Evolutionary conservation across 495 filamentous ascomycete species (phyloP).

Genomic region (Penicillium cataractarum): DNA sequence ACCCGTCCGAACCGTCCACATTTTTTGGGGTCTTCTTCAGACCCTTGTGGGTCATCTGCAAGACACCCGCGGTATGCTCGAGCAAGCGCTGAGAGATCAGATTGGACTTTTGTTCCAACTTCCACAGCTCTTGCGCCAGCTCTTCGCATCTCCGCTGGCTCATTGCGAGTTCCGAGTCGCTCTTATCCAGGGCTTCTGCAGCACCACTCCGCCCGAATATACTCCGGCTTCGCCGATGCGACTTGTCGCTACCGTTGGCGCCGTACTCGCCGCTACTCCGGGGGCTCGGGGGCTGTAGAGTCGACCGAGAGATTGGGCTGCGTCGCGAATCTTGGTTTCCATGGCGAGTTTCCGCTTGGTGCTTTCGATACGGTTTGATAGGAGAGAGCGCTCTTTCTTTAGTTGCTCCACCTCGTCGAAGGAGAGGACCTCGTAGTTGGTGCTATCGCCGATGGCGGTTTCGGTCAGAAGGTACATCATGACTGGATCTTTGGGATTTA

Average conservation of each 20-base stretch:
- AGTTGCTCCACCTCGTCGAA: constrained; percentile 87
- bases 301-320: constrained; percentile 79
- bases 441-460: constrained; percentile 87
- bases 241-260: constrained; percentile 30
- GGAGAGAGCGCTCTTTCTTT: constrained; percentile 76
- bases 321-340: constrained; percentile 92
- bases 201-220: constrained; percentile 49
- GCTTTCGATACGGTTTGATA: constrained; percentile 76
- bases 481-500: constrained; percentile 59
- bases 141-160: constrained; percentile 85
- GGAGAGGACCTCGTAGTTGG: constrained; percentile 79
- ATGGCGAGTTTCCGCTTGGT: constrained; percentile 82
- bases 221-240: constrained; percentile 49
- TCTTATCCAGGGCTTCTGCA: constrained; percentile 47
- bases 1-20: constrained; percentile 66
- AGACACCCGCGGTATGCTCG: constrained; percentile 88
- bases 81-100: constrained; percentile 72
- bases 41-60: constrained; percentile 83
- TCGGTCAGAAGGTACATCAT: constrained; percentile 88
- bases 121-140: constrained; percentile 76
- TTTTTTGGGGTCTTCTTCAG: constrained; percentile 51
- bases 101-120: constrained; percentile 71
- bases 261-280: constrained; percentile 40
- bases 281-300: constrained; percentile 65
- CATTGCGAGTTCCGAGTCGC: constrained; percentile 73